These are phyloP conservation scores for Phytophthora idaei DNA, from an alignment of 352 stramenopile genomes.

Conservation along the genomic window DNA sequence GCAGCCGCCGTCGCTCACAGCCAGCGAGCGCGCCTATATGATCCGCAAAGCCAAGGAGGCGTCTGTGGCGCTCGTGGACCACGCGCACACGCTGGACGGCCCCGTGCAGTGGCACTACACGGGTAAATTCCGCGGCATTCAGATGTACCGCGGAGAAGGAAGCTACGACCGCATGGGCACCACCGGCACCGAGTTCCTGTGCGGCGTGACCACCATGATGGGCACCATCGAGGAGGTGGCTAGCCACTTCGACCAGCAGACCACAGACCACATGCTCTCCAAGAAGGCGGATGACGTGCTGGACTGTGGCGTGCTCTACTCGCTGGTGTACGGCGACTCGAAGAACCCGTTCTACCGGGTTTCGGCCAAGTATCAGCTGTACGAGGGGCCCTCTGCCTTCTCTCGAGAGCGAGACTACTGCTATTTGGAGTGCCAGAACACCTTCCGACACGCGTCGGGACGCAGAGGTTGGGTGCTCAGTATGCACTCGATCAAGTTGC, in stretches of 20 bases:
- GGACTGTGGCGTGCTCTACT: constrained; percentile 72
- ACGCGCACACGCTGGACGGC: constrained; percentile 74
- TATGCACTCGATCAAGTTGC: constrained; percentile 87
- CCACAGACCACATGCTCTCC: constrained; percentile 58
- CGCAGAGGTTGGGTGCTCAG: constrained; percentile 76
- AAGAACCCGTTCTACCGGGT: constrained; percentile 70
- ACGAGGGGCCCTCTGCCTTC: constrained; percentile 61
- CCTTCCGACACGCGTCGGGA: constrained; percentile 73
- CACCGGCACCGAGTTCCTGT: constrained; percentile 66
- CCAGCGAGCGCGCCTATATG: constrained; percentile 61
- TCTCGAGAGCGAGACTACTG: constrained; percentile 71
- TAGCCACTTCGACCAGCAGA: constrained; percentile 70
- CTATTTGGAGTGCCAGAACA: constrained; percentile 81
- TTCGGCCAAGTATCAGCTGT: constrained; percentile 73
- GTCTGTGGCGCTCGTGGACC: constrained; percentile 67
- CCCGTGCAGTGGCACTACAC: constrained; percentile 81
- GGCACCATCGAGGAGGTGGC: constrained; percentile 71
- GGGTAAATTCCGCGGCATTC: constrained; percentile 73
- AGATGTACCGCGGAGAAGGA: constrained; percentile 83
- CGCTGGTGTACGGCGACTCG: constrained; percentile 46
- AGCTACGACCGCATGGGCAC: constrained; percentile 41
- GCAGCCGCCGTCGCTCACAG: constrained; percentile 39
- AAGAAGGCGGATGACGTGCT: constrained; percentile 72
- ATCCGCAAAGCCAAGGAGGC: constrained; percentile 73
- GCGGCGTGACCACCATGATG: constrained; percentile 78